These are phyloP conservation scores for Aegle marmelos DNA, from an alignment of 345 rosid genomes.

Conservation along the genomic window DNA sequence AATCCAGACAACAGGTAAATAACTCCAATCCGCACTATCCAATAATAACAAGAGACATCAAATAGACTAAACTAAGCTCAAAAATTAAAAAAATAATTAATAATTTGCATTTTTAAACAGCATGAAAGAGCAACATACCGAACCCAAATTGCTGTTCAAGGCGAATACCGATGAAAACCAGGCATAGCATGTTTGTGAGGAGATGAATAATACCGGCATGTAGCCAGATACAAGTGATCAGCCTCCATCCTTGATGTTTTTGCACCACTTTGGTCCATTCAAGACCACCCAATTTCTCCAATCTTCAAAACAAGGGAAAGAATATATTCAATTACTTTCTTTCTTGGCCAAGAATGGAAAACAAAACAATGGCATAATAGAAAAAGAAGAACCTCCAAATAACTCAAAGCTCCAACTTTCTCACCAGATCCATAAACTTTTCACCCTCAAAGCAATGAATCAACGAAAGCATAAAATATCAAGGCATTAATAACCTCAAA, in stretches of 20 bases:
- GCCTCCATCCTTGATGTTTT: constrained; percentile 83
- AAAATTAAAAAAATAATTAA: neutral
- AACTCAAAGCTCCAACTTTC: neutral
- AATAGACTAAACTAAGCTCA: neutral
- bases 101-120: neutral
- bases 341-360: neutral
- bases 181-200: constrained; percentile 74
- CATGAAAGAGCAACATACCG: constrained; percentile 38
- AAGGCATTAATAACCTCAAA: neutral
- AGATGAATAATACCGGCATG: constrained; percentile 92
- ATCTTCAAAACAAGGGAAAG: constrained; percentile 33
- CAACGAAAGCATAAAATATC: neutral
- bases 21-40: constrained; percentile 73
- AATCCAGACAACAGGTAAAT: constrained; percentile 67
- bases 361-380: neutral
- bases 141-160: constrained; percentile 97
- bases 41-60: neutral
- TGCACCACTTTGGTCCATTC: constrained; percentile 62
- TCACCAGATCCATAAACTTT: neutral
- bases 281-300: constrained; percentile 80
- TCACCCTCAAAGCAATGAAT: neutral
- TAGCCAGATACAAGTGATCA: constrained; percentile 84
- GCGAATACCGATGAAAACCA: constrained; percentile 80
- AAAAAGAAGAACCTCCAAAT: neutral
- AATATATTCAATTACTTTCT: neutral